These are phyloP conservation scores for Candida sp. DNA, from an alignment of 1,139 yeast species.

Conservation along the genomic window DNA sequence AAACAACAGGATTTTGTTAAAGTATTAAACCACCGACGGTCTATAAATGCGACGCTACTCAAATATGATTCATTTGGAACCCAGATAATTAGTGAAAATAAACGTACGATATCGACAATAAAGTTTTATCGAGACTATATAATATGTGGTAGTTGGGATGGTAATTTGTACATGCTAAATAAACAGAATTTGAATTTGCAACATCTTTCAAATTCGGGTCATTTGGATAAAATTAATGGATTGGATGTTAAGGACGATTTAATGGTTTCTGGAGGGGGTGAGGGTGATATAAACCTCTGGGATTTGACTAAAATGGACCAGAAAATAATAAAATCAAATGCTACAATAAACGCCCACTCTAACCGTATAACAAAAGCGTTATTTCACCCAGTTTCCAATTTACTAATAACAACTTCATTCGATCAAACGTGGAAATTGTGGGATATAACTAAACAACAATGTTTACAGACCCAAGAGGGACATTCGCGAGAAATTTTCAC, in stretches of 20 bases:
- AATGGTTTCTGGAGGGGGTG: conserved; percentile 62
- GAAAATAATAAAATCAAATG: conserved; percentile 11
- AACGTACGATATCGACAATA: conserved; percentile 66
- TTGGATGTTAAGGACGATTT: conserved; percentile 31
- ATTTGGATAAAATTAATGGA: conserved; percentile 66
- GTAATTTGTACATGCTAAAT: conserved; percentile 48
- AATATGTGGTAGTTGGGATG: conserved; percentile 87
- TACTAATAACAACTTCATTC: conserved; percentile 68
- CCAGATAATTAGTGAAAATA: conserved; percentile 55
- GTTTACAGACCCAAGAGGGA: conserved; percentile 67
- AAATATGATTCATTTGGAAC: conserved; percentile 57
- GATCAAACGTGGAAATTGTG: conserved; percentile 91
- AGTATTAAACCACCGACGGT: conserved; percentile 43
- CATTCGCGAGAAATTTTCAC: conserved; percentile 74
- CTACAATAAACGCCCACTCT: conserved; percentile 36
- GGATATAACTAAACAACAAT: conserved; percentile 52
- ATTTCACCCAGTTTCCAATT: conserved; percentile 62
- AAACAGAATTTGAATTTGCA: conserved; percentile 21
- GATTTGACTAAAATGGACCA: conserved; percentile 11
- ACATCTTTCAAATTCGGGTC: conserved; percentile 33
- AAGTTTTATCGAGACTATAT: conserved; percentile 42
- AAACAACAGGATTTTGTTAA: conserved; percentile 23
- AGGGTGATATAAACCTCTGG: conserved; percentile 55
- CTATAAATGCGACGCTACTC: conserved; percentile 31
- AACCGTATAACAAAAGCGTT: conserved; percentile 60